Base-by-base conservation (phyloP, 306 rosid species). In the Corylus heterophylla region DNA sequence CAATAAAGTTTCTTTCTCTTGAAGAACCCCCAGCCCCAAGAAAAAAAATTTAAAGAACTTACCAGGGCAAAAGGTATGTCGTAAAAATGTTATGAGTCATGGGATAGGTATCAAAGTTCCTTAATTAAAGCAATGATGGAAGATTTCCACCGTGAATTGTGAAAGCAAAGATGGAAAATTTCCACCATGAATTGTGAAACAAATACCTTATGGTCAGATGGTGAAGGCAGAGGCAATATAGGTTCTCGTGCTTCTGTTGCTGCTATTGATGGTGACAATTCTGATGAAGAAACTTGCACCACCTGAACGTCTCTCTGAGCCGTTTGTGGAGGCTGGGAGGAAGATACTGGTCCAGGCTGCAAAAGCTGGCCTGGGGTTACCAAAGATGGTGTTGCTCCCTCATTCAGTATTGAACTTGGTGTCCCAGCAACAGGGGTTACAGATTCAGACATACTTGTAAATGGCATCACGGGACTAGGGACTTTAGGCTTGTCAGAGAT, bases 351-450 rank as follows among this genome's bases (percentile, higher is more conserved):
- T 14, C 76, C 55, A 72, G 61, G 51, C 64, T 76, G 85, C 73
- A 82, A 77, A 71, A 71, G 78, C 54, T 76, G 85, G 78, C 74
- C 75, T 47, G 85, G 85, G 44, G 85, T 82, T 25, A 82, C 58
- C 77, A 82, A 63, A 62, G 80, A 70, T 18, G 74, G 78, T 62
- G 25, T 47, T 39, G 66, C 42, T 68, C 71, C 80, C 74, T 75
- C 84, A 81, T 75, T 81, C 52, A 39, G 22, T 35, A 37, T 49
- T 59, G 80, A 75, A 76, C 66, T 81, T 54, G 84, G 31, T 10
- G 42, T 72, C 58, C 62, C 83, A 58, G 75, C 35, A 13, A 47
- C 20, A 0, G 64, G 27, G 9, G 63, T 25, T 59, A 48, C 52
- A 55, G 78, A 49, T 42, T 62, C 85, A 35, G 85, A 82, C 16